These are phyloP conservation scores for Bremia lactucae DNA, from an alignment of 352 stramenopile genomes.

Conservation along the genomic window DNA sequence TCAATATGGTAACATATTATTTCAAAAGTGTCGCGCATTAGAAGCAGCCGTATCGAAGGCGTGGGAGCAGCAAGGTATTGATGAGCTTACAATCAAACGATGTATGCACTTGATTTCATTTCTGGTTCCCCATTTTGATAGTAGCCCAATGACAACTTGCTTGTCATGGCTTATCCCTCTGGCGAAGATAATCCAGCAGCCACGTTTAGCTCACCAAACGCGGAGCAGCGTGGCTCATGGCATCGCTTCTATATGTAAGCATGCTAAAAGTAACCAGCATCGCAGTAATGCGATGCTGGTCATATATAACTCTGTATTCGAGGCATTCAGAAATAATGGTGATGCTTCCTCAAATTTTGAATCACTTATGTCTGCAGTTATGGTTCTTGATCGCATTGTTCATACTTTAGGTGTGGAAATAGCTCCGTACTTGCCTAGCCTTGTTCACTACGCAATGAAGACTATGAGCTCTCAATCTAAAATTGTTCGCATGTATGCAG, in stretches of 20 bases:
- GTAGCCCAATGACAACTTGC: constrained; percentile 16
- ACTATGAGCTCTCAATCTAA: constrained; percentile 41
- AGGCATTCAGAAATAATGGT: constrained; percentile 10
- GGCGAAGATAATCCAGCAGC: constrained; percentile 16
- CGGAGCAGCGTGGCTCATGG: constrained; percentile 26
- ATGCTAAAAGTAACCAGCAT: constrained; percentile 11
- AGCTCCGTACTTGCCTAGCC: constrained; percentile 48
- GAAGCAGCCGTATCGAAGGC: constrained; percentile 25
- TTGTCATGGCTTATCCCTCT: constrained; percentile 39
- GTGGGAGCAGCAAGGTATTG: constrained; percentile 16
- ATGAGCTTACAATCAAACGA: constrained; percentile 34
- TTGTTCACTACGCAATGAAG: constrained; percentile 61
- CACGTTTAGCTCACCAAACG: constrained; percentile 17
- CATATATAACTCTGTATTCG: constrained; percentile 44
- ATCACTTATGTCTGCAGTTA: constrained; percentile 30
- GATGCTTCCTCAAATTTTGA: constrained; percentile 4
- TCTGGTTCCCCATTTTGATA: constrained; percentile 25
- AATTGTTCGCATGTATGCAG: constrained; percentile 33
- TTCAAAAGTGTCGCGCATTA: constrained; percentile 26
- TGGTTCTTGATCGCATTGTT: constrained; percentile 51
- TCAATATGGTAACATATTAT: constrained; percentile 17
- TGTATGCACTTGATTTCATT: constrained; percentile 39
- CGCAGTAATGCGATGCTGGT: constrained; percentile 35
- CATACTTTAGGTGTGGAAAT: constrained; percentile 21
- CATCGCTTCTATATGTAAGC: constrained; percentile 37